A percentile compares a stretch with the other conserved stretches of the same genome.
Evolutionary conservation across 345 rosid genomes (phyloP).

Genomic region (Laguncularia racemosa): DNA sequence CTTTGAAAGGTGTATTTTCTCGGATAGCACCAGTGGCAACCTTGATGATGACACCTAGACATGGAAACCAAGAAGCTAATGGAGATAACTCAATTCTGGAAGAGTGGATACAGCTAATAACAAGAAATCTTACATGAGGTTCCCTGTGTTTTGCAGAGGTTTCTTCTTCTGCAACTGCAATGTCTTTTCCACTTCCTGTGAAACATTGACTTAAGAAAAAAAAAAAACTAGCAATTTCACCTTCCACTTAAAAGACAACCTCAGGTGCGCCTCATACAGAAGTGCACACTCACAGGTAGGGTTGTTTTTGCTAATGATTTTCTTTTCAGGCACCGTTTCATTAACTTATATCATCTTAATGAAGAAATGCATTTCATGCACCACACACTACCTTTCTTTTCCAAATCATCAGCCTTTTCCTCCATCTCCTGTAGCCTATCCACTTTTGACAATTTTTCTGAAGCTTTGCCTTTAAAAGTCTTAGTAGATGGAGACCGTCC

Average conservation of each 20-base stretch:
- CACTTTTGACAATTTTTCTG: constrained; percentile 24
- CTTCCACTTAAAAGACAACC: no score
- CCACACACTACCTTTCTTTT: constrained; percentile 33
- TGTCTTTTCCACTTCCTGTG: constrained; percentile 42
- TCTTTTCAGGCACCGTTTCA: neutral
- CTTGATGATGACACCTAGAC: constrained; percentile 63
- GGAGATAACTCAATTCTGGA: constrained; percentile 10
- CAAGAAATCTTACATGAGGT: constrained; percentile 47
- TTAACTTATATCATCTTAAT: neutral
- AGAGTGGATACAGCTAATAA: constrained; percentile 10
- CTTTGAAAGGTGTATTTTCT: constrained; percentile 84
- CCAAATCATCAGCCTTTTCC: constrained; percentile 17
- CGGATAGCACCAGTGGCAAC: constrained; percentile 83
- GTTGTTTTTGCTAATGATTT: neutral
- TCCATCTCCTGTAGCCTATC: constrained; percentile 28
- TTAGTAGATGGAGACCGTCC: constrained; percentile 31
- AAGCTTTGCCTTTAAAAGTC: constrained; percentile 42
- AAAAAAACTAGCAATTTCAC: no score
- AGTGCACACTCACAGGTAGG: no score
- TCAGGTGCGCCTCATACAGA: no score
- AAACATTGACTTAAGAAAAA: constrained; percentile 5
- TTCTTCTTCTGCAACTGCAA: constrained; percentile 41
- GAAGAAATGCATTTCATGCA: neutral
- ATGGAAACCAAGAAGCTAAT: constrained; percentile 14
- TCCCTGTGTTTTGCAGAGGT: constrained; percentile 34